Base-by-base conservation (phyloP, 306 rosid species). In the Rubus parviflorus region DNA sequence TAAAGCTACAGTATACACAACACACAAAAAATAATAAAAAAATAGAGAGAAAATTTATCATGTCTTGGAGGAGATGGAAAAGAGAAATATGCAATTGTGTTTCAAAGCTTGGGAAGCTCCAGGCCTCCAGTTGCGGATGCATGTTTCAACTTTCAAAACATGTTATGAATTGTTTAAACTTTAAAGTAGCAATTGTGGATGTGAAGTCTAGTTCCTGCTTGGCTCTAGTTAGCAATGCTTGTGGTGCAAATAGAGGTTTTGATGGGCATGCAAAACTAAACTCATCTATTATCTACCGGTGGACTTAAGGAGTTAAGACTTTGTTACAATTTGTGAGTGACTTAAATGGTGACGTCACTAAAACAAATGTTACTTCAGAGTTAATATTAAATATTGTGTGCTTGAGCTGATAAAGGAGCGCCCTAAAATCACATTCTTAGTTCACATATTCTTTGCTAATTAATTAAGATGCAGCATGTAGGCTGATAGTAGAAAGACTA, bases 51-150 rank as follows among this genome's bases (percentile, higher is more conserved):
- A 25, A 25, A 25, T 25, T 25, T 25, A 25, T 25, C 30, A 25
- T 89, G 93, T 95, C 17, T 70, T 90, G 88, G 93, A 89, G 89
- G 97, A 89, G 90, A 95, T 90, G 96, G 84, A 79, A 78, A 88
- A 85, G 85, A 88, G 88, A 73, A 78, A 89, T 49, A 57, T 90
- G 69, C 80, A 77, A 63, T 38, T 90, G 49, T 83, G 75, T 75
- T 72, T 64, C 64, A 80, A 65, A 74, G 85, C 82, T 81, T 95
- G 96, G 98, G 89, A 86, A 82, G 74, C 75, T 80, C 37, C 85
- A n/a, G 81, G 81, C 72, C 75, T 80, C 37, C 85, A n/a, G 81
- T 89, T 25, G 76, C 60, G 67, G 74, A 68, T 85, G 87, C 83
- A 58, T 92, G 10, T n/a, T n/a, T 3, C 6, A 53, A 17, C 15